Conservation (phyloP, 108 stramenopile genomes). For the Skeletonema menzelii region DNA sequence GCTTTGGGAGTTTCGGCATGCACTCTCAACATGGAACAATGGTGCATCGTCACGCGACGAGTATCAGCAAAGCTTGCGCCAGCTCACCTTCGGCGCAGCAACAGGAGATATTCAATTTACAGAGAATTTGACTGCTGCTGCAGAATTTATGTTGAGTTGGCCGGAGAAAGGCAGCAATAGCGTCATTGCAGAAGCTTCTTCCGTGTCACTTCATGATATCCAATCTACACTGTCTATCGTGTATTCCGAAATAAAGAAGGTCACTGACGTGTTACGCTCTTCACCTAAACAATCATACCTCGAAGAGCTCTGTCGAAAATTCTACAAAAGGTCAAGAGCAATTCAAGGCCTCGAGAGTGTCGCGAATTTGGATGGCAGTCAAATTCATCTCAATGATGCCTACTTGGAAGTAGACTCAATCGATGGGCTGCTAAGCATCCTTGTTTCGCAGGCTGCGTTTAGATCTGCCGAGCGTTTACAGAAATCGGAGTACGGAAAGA, state of each 20-base stretch:
- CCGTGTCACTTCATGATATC: constrained; percentile 34
- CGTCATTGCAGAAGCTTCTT: background rate
- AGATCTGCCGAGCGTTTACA: constrained; percentile 50
- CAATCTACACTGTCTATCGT: constrained; percentile 47
- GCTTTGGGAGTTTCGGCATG: constrained; percentile 44
- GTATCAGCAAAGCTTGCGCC: constrained; percentile 37
- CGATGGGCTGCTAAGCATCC: constrained; percentile 29
- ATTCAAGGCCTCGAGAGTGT: constrained; percentile 30
- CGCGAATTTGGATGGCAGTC: constrained; percentile 3
- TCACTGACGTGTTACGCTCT: constrained; percentile 10
- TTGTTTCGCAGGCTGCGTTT: constrained; percentile 51
- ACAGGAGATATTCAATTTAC: constrained; percentile 33
- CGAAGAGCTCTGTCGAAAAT: constrained; percentile 20
- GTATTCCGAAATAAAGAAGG: constrained; percentile 27
- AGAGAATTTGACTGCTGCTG: constrained; percentile 46
- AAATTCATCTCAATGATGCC: constrained; percentile 32
- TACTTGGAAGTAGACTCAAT: constrained; percentile 31
- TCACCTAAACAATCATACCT: constrained; percentile 14
- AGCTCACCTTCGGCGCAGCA: constrained; percentile 30
- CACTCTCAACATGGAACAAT: constrained; percentile 34
- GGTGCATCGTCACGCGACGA: constrained; percentile 22
- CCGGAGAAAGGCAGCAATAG: constrained; percentile 28
- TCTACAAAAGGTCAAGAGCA: constrained; percentile 34
- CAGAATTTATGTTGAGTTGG: constrained; percentile 55
- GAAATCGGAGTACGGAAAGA: constrained; percentile 42